Conservation (phyloP, 2,329 filamentous ascomycete species). For the Fusarium caatingaense region DNA sequence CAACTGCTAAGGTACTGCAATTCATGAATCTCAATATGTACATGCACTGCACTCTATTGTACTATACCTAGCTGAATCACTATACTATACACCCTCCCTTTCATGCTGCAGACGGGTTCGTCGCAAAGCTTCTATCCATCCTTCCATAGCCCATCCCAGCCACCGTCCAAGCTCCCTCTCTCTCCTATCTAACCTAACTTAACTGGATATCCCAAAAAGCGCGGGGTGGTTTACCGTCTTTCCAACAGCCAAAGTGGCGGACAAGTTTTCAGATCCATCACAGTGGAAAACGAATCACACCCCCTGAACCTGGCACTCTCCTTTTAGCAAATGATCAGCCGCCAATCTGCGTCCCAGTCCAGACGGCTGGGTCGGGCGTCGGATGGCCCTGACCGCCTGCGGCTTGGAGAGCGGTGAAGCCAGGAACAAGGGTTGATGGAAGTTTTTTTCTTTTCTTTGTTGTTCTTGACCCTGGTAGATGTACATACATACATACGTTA, state of each 20-base stretch:
- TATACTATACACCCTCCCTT: not conserved
- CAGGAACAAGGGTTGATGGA: conserved; percentile 30
- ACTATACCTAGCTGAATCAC: not conserved
- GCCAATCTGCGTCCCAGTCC: conserved; percentile 39
- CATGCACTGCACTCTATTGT: not conserved
- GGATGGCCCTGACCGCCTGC: conserved; percentile 34
- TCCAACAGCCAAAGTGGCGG: conserved; percentile 36
- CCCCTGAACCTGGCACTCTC: conserved; percentile 15
- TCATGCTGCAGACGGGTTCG: not conserved
- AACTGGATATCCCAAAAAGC: not conserved
- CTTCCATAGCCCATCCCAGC: not conserved
- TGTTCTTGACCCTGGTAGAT: not conserved
- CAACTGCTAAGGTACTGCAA: not conserved
- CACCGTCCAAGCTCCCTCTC: not conserved
- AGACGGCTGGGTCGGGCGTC: conserved; percentile 39
- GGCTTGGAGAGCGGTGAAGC: conserved; percentile 38
- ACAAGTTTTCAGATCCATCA: conserved; percentile 36
- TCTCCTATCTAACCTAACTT: not conserved
- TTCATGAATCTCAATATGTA: not conserved
- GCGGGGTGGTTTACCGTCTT: conserved; percentile 35
- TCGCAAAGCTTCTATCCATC: not conserved
- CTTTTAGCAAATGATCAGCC: conserved; percentile 41
- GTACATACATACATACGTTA: not conserved
- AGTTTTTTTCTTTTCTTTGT: not conserved
- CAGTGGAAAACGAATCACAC: not conserved